phyloP scores from a whole-genome alignment of 2,329 filamentous ascomycete species.

The Penicillium sumatraense region DNA sequence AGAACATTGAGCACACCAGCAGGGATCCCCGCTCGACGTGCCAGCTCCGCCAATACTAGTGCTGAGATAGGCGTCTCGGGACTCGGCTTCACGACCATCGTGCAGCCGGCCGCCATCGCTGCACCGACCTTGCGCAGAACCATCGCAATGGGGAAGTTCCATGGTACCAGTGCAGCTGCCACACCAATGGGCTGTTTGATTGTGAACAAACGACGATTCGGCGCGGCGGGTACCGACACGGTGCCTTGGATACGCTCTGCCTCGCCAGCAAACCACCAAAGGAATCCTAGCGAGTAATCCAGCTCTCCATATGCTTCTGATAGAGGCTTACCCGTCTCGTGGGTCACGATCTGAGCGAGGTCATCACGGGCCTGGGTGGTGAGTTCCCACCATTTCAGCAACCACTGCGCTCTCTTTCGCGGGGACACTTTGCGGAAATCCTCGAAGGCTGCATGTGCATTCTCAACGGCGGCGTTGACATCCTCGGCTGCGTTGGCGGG shows the following conservation, averaged over 20 bases:
- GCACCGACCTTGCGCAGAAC: constrained; percentile 67
- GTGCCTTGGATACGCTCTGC: constrained; percentile 63
- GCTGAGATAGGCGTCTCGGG: constrained; percentile 65
- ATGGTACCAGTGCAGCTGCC: constrained; percentile 68
- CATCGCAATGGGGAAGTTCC: constrained; percentile 71
- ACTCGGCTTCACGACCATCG: constrained; percentile 71
- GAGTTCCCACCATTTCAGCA: constrained; percentile 68
- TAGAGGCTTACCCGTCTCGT: constrained; percentile 61
- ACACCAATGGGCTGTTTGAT: constrained; percentile 74
- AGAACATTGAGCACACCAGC: constrained; percentile 63
- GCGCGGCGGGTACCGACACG: constrained; percentile 60
- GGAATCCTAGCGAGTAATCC: constrained; percentile 53
- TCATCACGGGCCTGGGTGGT: constrained; percentile 67
- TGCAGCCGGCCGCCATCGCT: constrained; percentile 69
- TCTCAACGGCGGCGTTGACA: constrained; percentile 63
- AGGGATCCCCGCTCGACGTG: constrained; percentile 57
- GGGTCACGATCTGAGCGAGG: constrained; percentile 62
- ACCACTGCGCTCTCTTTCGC: constrained; percentile 63
- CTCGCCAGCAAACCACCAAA: constrained; percentile 41
- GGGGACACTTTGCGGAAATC: constrained; percentile 65
- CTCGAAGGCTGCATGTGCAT: constrained; percentile 65
- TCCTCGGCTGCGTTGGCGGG: constrained; percentile 60
- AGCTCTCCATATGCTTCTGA: constrained; percentile 56
- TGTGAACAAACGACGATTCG: constrained; percentile 66
- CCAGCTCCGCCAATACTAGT: constrained; percentile 54